These are phyloP conservation scores for Fusarium acutatum DNA, from an alignment of 2,329 filamentous ascomycete genomes.

Conservation along the genomic window DNA sequence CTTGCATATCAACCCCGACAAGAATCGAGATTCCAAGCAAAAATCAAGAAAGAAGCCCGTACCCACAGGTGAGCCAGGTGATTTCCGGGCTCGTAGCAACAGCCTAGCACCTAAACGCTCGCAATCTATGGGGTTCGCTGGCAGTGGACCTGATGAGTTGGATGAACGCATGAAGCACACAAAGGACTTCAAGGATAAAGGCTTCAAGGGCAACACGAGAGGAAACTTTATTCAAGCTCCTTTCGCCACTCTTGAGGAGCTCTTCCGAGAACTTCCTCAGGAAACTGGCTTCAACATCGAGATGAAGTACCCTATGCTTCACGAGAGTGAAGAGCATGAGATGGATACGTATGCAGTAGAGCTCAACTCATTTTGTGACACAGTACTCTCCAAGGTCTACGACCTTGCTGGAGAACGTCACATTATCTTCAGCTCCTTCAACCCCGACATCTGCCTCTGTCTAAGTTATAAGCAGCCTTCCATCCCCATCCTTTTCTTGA, in stretches of 20 bases:
- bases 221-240: constrained; percentile 95
- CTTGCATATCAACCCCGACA: constrained; percentile 79
- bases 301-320: constrained; percentile 98
- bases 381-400: constrained; percentile 88
- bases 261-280: constrained; percentile 85
- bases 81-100: constrained; percentile 46
- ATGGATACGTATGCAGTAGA: constrained; percentile 98
- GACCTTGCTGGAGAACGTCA: constrained; percentile 83
- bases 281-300: constrained; percentile 97
- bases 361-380: constrained; percentile 96
- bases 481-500: constrained; percentile 94
- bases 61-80: constrained; percentile 46
- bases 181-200: constrained; percentile 90
- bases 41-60: constrained; percentile 13
- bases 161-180: constrained; percentile 97
- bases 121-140: constrained; percentile 63
- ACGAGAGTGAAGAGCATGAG: constrained; percentile 92
- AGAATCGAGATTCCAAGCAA: constrained; percentile 36
- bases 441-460: constrained; percentile 94
- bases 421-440: constrained; percentile 97
- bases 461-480: constrained; percentile 97
- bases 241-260: constrained; percentile 93
- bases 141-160: constrained; percentile 51
- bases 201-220: constrained; percentile 94
- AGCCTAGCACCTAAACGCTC: constrained; percentile 59